Percentiles rank a stretch among this genome's conserved stretches.
Evolutionary conservation across 2,329 filamentous ascomycete species (phyloP).

Genomic region (Graphilbum fragrans): DNA sequence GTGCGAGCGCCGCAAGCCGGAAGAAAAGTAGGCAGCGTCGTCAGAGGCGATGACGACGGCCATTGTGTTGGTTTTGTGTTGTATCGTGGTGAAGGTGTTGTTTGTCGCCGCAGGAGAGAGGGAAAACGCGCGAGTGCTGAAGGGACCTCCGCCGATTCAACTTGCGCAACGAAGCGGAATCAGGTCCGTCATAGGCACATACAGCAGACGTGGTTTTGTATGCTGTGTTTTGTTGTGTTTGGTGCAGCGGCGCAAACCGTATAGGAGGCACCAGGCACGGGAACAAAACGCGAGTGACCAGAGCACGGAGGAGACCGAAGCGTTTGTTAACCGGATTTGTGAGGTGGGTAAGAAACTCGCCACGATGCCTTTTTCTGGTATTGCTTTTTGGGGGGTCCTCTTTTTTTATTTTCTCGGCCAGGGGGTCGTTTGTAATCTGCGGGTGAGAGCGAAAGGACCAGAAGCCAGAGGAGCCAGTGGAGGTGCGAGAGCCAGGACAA

Average conservation of each 20-base stretch:
- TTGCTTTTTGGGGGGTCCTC: neutral
- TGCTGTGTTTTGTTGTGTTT: too few species aligned
- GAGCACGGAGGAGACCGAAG: neutral
- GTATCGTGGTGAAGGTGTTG: too few species aligned
- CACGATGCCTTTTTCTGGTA: neutral
- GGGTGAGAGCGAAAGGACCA: too few species aligned
- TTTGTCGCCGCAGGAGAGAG: too few species aligned
- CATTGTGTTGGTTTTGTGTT: slow-evolving; percentile 30
- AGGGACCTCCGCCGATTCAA: slow-evolving; percentile 13
- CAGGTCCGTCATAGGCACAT: neutral
- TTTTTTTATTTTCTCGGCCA: neutral
- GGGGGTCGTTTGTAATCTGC: neutral
- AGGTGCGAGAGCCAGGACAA: too few species aligned
- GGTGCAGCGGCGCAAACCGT: too few species aligned
- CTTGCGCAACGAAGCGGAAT: slow-evolving; percentile 9
- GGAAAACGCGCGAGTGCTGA: slow-evolving; percentile 16
- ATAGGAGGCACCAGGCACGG: neutral
- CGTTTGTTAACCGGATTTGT: slow-evolving; percentile 1
- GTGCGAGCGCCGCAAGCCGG: slow-evolving; percentile 44
- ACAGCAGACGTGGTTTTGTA: too few species aligned
- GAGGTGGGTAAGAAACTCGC: neutral
- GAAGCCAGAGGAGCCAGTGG: too few species aligned
- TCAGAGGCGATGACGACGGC: slow-evolving; percentile 45
- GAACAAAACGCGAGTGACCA: neutral
- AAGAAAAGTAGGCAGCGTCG: slow-evolving; percentile 44